phyloP scores from a whole-genome alignment of 768 basidiomycete species.

The Terana coerulea region DNA sequence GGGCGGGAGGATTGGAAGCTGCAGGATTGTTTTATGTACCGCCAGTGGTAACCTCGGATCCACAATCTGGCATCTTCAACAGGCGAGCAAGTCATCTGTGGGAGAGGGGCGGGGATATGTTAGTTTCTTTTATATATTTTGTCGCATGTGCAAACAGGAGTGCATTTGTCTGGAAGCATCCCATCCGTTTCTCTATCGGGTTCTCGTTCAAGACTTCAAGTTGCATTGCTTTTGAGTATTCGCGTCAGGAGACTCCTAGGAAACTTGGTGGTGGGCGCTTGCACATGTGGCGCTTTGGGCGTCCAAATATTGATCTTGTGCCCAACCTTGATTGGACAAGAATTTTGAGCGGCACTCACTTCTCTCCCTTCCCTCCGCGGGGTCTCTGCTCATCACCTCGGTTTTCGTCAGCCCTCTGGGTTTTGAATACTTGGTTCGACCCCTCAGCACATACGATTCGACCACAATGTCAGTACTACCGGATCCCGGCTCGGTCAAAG shows the following conservation, averaged over 20 bases:
- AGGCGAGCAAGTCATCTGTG: background rate
- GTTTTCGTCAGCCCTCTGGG: background rate
- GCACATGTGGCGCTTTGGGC: background rate
- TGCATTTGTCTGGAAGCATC: background rate
- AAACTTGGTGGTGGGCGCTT: no score
- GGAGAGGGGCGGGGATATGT: conserved; percentile 2
- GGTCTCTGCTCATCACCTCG: background rate
- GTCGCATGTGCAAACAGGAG: conserved; percentile 1
- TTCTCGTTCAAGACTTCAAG: no score
- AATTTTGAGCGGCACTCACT: conserved; percentile 5
- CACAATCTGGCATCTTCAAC: background rate
- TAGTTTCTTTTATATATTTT: conserved; percentile 2
- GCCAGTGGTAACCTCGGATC: conserved; percentile 4
- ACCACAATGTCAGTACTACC: conserved; percentile 12
- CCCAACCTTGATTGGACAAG: background rate
- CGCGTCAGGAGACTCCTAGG: no score
- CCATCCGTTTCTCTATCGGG: no score
- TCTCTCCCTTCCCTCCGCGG: background rate
- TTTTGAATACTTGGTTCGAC: background rate
- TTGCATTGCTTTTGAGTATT: no score
- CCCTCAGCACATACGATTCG: background rate
- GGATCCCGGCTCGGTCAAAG: conserved; percentile 55
- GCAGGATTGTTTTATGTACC: conserved; percentile 7
- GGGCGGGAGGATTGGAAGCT: background rate
- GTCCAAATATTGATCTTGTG: background rate